A percentile compares a stretch with the other conserved stretches of the same genome.
These are phyloP conservation scores for Scedosporium minutisporum DNA, from an alignment of 2,329 filamentous ascomycete genomes.

Conservation along the genomic window DNA sequence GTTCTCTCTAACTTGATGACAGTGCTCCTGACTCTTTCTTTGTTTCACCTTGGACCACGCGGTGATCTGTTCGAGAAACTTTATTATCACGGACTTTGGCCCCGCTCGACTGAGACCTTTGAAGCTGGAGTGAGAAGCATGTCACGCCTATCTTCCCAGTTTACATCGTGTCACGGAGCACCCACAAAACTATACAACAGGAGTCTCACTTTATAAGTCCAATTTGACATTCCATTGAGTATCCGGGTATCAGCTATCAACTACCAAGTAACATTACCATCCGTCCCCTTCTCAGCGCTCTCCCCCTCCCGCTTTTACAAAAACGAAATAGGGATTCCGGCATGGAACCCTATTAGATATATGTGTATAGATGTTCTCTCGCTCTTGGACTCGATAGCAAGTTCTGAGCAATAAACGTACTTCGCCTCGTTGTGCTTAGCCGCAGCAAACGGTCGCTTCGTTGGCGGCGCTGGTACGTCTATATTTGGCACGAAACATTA, in stretches of 20 bases:
- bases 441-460: slow-evolving; percentile 32
- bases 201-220: not conserved
- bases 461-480: slow-evolving; percentile 22
- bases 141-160: too few relatives aligned
- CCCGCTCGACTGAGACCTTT: too few relatives aligned
- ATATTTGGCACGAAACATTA: not conserved
- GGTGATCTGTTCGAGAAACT: too few relatives aligned
- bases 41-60: too few relatives aligned
- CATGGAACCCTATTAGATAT: not conserved
- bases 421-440: slow-evolving; percentile 14
- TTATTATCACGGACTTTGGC: too few relatives aligned
- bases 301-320: too few relatives aligned
- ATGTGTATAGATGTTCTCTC: not conserved
- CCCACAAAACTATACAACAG: too few relatives aligned
- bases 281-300: too few relatives aligned
- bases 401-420: not conserved
- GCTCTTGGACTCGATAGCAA: not conserved
- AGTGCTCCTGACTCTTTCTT: not conserved
- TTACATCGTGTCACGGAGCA: too few relatives aligned
- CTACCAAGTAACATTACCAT: not conserved
- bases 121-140: too few relatives aligned
- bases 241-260: not conserved
- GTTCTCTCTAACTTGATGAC: not conserved
- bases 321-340: too few relatives aligned
- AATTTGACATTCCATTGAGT: not conserved